Evolutionary conservation across 345 rosid species (phyloP).

Genomic region (Capsella bursapastoris): DNA sequence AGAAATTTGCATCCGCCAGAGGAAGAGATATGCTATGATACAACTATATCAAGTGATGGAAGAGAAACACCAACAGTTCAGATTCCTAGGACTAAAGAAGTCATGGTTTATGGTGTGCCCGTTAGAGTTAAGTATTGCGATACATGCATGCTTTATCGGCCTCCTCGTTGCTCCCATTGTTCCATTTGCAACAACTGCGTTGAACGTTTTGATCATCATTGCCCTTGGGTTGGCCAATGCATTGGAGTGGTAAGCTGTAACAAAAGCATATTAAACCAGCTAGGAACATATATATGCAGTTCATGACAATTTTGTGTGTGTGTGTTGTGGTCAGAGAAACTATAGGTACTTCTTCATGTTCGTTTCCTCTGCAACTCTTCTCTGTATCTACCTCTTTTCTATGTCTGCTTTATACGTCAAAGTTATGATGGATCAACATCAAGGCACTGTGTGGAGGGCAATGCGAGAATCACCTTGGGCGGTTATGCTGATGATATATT

Average conservation of each 20-base stretch:
- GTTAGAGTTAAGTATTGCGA: slow-evolving; percentile 94
- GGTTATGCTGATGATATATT: slow-evolving; percentile 76
- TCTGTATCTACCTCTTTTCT: slow-evolving; percentile 87
- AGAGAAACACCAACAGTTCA: slow-evolving; percentile 86
- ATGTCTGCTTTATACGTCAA: slow-evolving; percentile 85
- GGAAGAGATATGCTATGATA: slow-evolving; percentile 72
- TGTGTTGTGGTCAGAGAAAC: slow-evolving; percentile 75
- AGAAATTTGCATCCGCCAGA: slow-evolving; percentile 94
- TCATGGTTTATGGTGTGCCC: slow-evolving; percentile 71
- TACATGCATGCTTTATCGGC: slow-evolving; percentile 98
- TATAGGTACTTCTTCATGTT: slow-evolving; percentile 97
- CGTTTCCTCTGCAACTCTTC: slow-evolving; percentile 83
- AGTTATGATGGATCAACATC: slow-evolving; percentile 73
- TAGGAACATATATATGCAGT: neutral
- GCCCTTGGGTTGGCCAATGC: slow-evolving; percentile 99
- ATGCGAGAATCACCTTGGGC: slow-evolving; percentile 91
- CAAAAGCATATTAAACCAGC: neutral
- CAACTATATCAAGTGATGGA: slow-evolving; percentile 60
- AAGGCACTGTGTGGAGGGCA: slow-evolving; percentile 78
- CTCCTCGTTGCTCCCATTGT: slow-evolving; percentile 95
- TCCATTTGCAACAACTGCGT: slow-evolving; percentile 64
- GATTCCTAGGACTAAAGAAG: slow-evolving; percentile 89
- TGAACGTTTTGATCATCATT: slow-evolving; percentile 98
- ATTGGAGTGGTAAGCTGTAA: slow-evolving; percentile 80
- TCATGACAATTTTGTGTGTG: neutral